These are phyloP conservation scores for Glaciozyma antarctica DNA, from an alignment of 768 basidiomycete species.

Conservation along the genomic window DNA sequence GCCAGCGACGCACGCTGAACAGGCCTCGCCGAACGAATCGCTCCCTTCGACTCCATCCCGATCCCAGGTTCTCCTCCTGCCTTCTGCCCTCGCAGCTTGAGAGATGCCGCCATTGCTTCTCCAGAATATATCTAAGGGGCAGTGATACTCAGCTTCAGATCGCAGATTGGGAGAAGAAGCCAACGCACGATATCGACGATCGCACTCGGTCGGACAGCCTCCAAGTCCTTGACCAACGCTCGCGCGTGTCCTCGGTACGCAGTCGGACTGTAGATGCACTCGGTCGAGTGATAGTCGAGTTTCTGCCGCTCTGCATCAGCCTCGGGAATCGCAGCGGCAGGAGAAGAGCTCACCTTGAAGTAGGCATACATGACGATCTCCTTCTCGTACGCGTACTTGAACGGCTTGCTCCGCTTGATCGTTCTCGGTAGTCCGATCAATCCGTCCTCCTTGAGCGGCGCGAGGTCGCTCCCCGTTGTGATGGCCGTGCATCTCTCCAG, in stretches of 20 bases:
- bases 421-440: conserved; percentile 43
- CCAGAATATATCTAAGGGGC: conserved; percentile 34
- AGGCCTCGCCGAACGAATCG: neutral
- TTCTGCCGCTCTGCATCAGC: conserved; percentile 47
- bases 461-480: conserved; percentile 75
- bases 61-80: conserved; percentile 26
- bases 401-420: conserved; percentile 95
- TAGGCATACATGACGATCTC: conserved; percentile 99
- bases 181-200: conserved; percentile 92
- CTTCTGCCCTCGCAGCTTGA: conserved; percentile 23
- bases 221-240: conserved; percentile 86
- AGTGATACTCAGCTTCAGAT: conserved; percentile 31
- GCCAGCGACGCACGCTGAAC: conserved; percentile 24
- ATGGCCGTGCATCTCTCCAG: conserved; percentile 88
- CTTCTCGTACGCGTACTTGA: conserved; percentile 99
- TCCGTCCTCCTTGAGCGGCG: conserved; percentile 5
- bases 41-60: neutral
- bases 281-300: conserved; percentile 96
- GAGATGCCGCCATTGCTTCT: conserved; percentile 32
- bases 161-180: neutral
- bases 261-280: conserved; percentile 98
- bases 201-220: conserved; percentile 83
- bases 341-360: conserved; percentile 49
- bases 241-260: conserved; percentile 96
- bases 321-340: neutral